Conservation (phyloP, 2,329 filamentous ascomycete genomes). For the Coniochaeta sp. region DNA sequence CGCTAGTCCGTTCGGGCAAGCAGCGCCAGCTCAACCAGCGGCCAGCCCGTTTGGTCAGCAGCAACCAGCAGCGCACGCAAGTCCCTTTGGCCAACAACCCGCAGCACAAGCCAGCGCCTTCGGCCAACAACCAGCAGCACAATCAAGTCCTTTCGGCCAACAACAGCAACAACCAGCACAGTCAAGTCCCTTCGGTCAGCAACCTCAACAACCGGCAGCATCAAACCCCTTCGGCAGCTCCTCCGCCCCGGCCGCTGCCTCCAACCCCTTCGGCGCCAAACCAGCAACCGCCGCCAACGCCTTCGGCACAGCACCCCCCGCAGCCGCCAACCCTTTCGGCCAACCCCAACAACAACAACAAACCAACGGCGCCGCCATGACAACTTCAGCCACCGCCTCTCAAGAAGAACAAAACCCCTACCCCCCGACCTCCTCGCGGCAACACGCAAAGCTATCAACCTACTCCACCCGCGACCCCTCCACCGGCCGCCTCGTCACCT, state of each 20-base stretch:
- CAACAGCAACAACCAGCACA: too few species aligned
- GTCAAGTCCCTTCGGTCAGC: too few species aligned
- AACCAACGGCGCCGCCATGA: too few species aligned
- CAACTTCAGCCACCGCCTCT: too few species aligned
- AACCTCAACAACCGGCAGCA: too few species aligned
- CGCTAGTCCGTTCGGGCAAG: conserved; percentile 26
- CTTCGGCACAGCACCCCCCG: neutral
- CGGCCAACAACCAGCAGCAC: conserved; percentile 11
- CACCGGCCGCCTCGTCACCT: conserved; percentile 18
- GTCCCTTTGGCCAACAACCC: conserved; percentile 25
- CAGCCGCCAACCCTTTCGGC: conserved; percentile 2
- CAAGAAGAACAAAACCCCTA: too few species aligned
- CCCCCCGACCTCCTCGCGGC: conserved; percentile 15
- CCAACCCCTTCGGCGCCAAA: neutral
- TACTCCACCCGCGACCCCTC: conserved; percentile 19
- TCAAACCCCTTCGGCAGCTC: too few species aligned
- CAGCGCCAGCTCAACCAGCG: conserved; percentile 11
- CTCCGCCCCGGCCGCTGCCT: neutral
- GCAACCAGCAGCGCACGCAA: conserved; percentile 9
- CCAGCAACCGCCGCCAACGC: conserved; percentile 2
- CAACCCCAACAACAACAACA: neutral
- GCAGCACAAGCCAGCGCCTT: conserved; percentile 19
- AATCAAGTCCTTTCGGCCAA: conserved; percentile 6
- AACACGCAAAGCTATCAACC: conserved; percentile 21
- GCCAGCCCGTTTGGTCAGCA: conserved; percentile 20